Percentiles rank a stretch among this genome's conserved stretches.
These are phyloP conservation scores for Naematelia aurantialba DNA, from an alignment of 768 basidiomycete genomes.

Conservation along the genomic window DNA sequence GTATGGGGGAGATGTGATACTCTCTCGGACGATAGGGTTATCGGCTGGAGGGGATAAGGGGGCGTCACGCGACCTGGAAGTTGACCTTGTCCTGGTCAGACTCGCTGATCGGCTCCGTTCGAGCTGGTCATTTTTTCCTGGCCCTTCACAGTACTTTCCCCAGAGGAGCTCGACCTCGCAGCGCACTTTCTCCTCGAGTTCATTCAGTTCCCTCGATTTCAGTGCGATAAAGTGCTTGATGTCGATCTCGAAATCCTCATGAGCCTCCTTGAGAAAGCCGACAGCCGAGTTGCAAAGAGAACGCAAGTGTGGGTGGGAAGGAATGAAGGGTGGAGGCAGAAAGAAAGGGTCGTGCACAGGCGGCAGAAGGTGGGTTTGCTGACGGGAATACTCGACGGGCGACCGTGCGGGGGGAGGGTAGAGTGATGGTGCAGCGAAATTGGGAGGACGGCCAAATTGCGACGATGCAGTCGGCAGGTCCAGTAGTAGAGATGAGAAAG, in stretches of 20 bases:
- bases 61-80: not conserved
- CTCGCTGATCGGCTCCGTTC: conserved; percentile 2
- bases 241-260: conserved; percentile 33
- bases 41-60: not conserved
- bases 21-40: conserved; percentile 26
- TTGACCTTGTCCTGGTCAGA: not conserved
- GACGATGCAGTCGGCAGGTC: conserved; percentile 15
- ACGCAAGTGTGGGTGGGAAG: conserved; percentile 41
- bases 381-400: not conserved
- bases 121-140: conserved; percentile 5
- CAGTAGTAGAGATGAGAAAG: conserved; percentile 26
- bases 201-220: conserved; percentile 34
- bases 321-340: conserved; percentile 50
- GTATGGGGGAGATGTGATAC: conserved; percentile 9
- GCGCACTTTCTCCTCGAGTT: conserved; percentile 35
- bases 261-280: conserved; percentile 24
- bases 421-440: conserved; percentile 5
- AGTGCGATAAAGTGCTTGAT: conserved; percentile 30
- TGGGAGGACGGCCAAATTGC: conserved; percentile 36
- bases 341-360: conserved; percentile 48
- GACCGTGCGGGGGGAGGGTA: conserved; percentile 11
- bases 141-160: conserved; percentile 29
- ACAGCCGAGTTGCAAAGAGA: conserved; percentile 36
- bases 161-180: conserved; percentile 46
- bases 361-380: conserved; percentile 22